A percentile compares a stretch with the other conserved stretches of the same genome.
Conservation (phyloP, 1,139 yeast genomes). For the Meyerozyma carpophila region DNA sequence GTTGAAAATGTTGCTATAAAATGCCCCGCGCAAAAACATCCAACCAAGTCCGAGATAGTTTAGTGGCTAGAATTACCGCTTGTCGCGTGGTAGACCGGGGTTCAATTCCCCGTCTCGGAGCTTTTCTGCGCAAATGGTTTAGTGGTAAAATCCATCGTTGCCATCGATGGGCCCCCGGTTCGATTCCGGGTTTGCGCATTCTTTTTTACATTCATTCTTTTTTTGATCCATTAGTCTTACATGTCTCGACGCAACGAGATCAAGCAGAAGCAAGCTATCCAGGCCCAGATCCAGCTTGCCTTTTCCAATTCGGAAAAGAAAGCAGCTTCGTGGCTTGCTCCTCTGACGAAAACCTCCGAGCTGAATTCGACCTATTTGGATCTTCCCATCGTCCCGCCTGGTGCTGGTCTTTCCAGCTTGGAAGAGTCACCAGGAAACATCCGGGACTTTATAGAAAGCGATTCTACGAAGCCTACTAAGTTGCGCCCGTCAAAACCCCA, state of each 20-base stretch:
- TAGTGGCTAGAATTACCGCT: slow-evolving; percentile 17
- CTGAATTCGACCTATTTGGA: slow-evolving; percentile 20
- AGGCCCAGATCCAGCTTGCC: slow-evolving; percentile 42
- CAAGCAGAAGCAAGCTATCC: slow-evolving; percentile 43
- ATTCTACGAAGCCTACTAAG: slow-evolving; percentile 1
- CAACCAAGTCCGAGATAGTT: slow-evolving; percentile 12
- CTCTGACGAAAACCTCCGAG: slow-evolving; percentile 6
- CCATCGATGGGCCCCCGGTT: slow-evolving; percentile 22
- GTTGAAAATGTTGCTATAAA: neutral
- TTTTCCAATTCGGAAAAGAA: slow-evolving; percentile 31
- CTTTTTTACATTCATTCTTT: neutral
- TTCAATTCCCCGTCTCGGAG: slow-evolving; percentile 17
- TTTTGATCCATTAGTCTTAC: neutral
- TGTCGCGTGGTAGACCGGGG: slow-evolving; percentile 18
- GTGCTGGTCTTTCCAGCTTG: slow-evolving; percentile 29
- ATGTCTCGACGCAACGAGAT: slow-evolving; percentile 37
- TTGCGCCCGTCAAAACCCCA: neutral
- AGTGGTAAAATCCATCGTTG: slow-evolving; percentile 22
- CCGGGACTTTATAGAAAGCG: slow-evolving; percentile 27
- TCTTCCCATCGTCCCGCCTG: slow-evolving; percentile 43
- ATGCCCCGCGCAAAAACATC: neutral
- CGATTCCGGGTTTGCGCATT: slow-evolving; percentile 21
- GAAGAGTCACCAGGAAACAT: slow-evolving; percentile 13
- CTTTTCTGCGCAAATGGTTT: slow-evolving; percentile 18
- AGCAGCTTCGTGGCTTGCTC: slow-evolving; percentile 40